Evolutionary conservation across 345 rosid genomes (phyloP).

Genomic region (Citrus reticulata): DNA sequence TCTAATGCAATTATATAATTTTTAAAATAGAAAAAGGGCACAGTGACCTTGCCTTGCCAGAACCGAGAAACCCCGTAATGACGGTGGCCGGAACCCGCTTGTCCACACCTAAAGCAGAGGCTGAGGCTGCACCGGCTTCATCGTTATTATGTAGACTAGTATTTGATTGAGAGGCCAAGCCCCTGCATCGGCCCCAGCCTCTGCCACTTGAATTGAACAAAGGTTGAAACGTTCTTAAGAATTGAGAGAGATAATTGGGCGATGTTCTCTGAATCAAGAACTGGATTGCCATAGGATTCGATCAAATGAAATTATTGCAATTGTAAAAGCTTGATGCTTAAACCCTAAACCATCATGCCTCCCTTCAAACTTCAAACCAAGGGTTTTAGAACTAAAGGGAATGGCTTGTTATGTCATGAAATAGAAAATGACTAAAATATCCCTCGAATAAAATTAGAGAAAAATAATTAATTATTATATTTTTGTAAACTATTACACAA

Average conservation of each 20-base stretch:
- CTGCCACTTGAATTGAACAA: not conserved
- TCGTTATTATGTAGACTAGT: not conserved
- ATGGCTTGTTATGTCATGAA: no score
- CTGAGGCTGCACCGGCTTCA: not conserved
- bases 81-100: slow-evolving; percentile 63
- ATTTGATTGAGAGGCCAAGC: not conserved
- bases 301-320: no score
- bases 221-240: not conserved
- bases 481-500: no score
- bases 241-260: not conserved
- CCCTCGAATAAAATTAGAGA: no score
- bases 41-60: slow-evolving; percentile 46
- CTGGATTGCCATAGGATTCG: not conserved
- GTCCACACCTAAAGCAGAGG: slow-evolving; percentile 10
- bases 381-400: not conserved
- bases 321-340: not conserved
- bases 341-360: not conserved
- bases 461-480: no score
- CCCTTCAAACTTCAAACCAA: not conserved
- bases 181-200: not conserved
- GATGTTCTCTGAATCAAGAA: not conserved
- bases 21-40: not conserved
- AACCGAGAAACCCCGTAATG: slow-evolving; percentile 76
- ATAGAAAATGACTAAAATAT: no score
- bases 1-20: no score